Conservation (phyloP, 495 filamentous ascomycete genomes). For the Talaromyces thailandensis region DNA sequence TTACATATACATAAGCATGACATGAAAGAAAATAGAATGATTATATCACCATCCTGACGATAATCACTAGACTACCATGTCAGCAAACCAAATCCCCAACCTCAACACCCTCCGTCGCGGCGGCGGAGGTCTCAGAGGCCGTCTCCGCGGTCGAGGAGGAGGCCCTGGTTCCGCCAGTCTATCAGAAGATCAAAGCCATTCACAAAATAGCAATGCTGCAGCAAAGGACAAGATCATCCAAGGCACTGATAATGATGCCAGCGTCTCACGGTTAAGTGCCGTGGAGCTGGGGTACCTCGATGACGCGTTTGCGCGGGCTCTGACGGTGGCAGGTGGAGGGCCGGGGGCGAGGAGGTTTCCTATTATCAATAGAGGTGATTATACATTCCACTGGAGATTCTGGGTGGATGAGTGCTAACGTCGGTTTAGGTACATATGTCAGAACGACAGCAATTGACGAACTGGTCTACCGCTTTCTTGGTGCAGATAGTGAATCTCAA, state of each 20-base stretch:
- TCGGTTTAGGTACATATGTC: slow-evolving; percentile 72
- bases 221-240: slow-evolving; percentile 59
- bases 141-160: slow-evolving; percentile 33
- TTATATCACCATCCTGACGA: background rate
- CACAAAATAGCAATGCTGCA: slow-evolving; percentile 14
- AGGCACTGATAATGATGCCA: slow-evolving; percentile 86
- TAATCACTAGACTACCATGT: slow-evolving; percentile 35
- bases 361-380: slow-evolving; percentile 82
- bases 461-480: slow-evolving; percentile 66
- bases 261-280: slow-evolving; percentile 78
- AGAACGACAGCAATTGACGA: slow-evolving; percentile 79
- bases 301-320: slow-evolving; percentile 65
- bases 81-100: slow-evolving; percentile 66
- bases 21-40: background rate
- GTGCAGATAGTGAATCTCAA: slow-evolving; percentile 11
- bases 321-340: slow-evolving; percentile 40
- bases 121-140: slow-evolving; percentile 28
- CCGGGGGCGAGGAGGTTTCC: slow-evolving; percentile 53
- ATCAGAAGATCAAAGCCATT: slow-evolving; percentile 14
- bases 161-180: background rate
- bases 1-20: background rate
- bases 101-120: slow-evolving; percentile 56
- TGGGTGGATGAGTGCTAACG: slow-evolving; percentile 3
- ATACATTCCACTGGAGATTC: background rate
- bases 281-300: slow-evolving; percentile 79